These are phyloP conservation scores for Penicillium capsulatum DNA, from an alignment of 2,329 filamentous ascomycete genomes.

Conservation along the genomic window DNA sequence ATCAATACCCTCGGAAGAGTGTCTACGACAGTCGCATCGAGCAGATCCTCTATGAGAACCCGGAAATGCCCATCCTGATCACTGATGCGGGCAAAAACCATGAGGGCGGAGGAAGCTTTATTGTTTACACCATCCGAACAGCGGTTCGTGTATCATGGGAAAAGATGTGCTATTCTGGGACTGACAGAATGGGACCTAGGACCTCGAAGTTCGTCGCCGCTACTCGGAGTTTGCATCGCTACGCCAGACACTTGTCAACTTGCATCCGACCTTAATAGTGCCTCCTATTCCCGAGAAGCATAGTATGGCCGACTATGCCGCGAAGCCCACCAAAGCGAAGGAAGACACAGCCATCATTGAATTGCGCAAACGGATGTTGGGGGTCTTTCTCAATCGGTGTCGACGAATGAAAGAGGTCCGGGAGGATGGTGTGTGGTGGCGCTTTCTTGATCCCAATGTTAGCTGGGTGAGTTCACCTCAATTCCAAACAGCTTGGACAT, in stretches of 20 bases:
- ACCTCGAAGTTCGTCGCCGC: conserved; percentile 87
- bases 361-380: conserved; percentile 90
- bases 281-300: conserved; percentile 98
- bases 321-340: conserved; percentile 95
- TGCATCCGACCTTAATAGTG: conserved; percentile 92
- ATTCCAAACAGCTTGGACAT: not conserved
- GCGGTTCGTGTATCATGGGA: conserved; percentile 57
- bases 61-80: conserved; percentile 83
- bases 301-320: conserved; percentile 96
- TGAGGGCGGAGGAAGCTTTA: conserved; percentile 87
- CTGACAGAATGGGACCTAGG: conserved; percentile 50
- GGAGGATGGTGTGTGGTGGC: conserved; percentile 94
- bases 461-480: conserved; percentile 71
- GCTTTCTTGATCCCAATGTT: conserved; percentile 93
- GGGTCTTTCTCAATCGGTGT: conserved; percentile 91
- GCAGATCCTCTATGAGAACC: conserved; percentile 95
- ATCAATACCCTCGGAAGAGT: conserved; percentile 58
- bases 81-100: conserved; percentile 92
- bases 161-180: conserved; percentile 1
- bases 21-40: conserved; percentile 94
- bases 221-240: conserved; percentile 97
- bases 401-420: conserved; percentile 86
- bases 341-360: conserved; percentile 97
- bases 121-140: conserved; percentile 94
- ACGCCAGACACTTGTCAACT: conserved; percentile 77